Evolutionary conservation across 768 basidiomycete species (phyloP).

Genomic region (Leccinum olivaceopallidum): DNA sequence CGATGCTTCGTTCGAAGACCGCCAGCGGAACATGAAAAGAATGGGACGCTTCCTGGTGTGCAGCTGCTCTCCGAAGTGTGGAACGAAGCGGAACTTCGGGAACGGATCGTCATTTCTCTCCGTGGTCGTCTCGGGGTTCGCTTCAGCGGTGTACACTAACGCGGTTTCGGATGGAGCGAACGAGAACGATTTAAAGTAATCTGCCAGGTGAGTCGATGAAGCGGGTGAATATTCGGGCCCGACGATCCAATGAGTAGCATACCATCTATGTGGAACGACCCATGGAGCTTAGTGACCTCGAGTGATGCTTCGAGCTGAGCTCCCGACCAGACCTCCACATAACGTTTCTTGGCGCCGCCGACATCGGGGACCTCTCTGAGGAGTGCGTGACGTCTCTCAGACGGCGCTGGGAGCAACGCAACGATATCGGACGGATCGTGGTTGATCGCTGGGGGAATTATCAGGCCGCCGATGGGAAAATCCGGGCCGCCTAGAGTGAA

Average conservation of each 20-base stretch:
- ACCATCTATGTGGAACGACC: constrained; percentile 66
- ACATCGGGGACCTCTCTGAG: constrained; percentile 40
- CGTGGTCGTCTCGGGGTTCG: constrained; percentile 30
- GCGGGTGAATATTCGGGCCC: neutral
- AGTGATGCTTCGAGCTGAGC: constrained; percentile 44
- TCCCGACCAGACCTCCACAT: constrained; percentile 54
- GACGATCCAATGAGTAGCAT: constrained; percentile 2
- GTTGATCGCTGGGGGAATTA: constrained; percentile 15
- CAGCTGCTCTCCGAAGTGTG: constrained; percentile 67
- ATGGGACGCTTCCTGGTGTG: constrained; percentile 50
- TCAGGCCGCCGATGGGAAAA: constrained; percentile 5
- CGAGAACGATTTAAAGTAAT: constrained; percentile 48
- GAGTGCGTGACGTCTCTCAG: constrained; percentile 42
- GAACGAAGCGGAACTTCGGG: constrained; percentile 52
- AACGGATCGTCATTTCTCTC: constrained; percentile 29
- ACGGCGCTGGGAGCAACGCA: constrained; percentile 44
- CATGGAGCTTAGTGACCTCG: constrained; percentile 60
- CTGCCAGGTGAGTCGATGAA: constrained; percentile 33
- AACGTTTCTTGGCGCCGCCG: constrained; percentile 41
- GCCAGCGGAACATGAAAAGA: constrained; percentile 56
- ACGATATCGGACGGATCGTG: constrained; percentile 38
- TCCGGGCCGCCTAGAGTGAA: constrained; percentile 30
- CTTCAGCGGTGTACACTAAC: constrained; percentile 64
- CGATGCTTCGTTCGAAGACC: constrained; percentile 10
- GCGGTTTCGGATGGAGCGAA: constrained; percentile 56